These are phyloP conservation scores for Botrytis tulipae DNA, from an alignment of 2,329 filamentous ascomycete genomes.

Conservation along the genomic window DNA sequence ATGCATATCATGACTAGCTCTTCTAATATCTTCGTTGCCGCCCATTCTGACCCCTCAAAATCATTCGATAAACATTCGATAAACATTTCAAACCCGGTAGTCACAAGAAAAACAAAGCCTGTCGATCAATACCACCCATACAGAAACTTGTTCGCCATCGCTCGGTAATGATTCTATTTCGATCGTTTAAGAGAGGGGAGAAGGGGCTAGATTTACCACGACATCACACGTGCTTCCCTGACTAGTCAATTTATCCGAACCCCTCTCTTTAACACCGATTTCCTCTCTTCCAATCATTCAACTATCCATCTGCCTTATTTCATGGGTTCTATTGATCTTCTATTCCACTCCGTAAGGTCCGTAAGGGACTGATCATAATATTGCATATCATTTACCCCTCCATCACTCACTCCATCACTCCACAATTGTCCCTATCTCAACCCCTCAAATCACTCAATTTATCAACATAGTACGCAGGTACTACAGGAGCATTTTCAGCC, in stretches of 20 bases:
- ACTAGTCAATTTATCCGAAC: not conserved
- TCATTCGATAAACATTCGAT: not conserved
- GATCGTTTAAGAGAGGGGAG: not conserved
- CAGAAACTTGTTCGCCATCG: not conserved
- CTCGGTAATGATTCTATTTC: not conserved
- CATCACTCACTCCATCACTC: not conserved
- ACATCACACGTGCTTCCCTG: not conserved
- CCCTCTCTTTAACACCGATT: not conserved
- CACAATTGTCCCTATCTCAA: slow-evolving; percentile 21
- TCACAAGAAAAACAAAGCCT: not conserved
- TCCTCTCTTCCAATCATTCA: slow-evolving; percentile 1
- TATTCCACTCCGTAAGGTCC: not conserved
- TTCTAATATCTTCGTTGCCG: no score
- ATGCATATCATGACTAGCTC: no score
- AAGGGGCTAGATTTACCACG: slow-evolving; percentile 3
- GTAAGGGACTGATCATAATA: not conserved
- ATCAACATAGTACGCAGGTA: slow-evolving; percentile 82
- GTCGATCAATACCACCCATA: slow-evolving; percentile 1
- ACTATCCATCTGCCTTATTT: not conserved
- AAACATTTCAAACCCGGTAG: not conserved
- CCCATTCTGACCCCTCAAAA: not conserved
- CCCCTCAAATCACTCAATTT: slow-evolving; percentile 72
- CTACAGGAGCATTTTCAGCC: slow-evolving; percentile 62
- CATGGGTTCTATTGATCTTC: not conserved
- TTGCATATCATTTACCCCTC: not conserved